phyloP scores from a whole-genome alignment of 495 filamentous ascomycete genomes.

The Neurospora sublineolata region DNA sequence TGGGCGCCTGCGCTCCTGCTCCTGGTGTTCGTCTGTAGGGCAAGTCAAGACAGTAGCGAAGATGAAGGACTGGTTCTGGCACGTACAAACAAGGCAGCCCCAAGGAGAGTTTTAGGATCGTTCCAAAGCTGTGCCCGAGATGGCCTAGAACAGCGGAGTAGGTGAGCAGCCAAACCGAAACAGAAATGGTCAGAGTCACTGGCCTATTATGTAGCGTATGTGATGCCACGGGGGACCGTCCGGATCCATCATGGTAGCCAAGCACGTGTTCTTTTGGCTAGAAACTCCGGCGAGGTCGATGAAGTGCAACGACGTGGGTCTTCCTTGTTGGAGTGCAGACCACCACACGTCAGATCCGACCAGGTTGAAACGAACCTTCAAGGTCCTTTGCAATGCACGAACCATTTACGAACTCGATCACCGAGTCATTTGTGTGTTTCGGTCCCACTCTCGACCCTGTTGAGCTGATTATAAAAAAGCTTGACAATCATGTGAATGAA shows the following conservation, averaged over 20 bases:
- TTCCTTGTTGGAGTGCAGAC: neutral
- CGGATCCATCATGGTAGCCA: neutral
- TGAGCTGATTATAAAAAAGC: neutral
- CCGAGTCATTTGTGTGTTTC: neutral
- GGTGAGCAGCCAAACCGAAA: neutral
- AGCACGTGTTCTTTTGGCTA: neutral
- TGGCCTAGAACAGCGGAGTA: neutral
- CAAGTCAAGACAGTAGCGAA: neutral
- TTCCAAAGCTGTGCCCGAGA: neutral
- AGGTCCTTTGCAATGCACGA: neutral
- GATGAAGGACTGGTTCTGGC: neutral
- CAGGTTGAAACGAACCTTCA: neutral
- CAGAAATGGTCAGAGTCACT: neutral
- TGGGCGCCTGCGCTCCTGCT: neutral
- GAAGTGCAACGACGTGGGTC: neutral
- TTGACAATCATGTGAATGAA: neutral
- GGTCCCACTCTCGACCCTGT: neutral
- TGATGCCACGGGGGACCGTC: neutral
- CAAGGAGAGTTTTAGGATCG: neutral
- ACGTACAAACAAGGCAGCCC: neutral
- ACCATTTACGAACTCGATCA: neutral
- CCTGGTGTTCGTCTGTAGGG: neutral
- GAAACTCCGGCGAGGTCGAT: neutral
- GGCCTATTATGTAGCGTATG: neutral
- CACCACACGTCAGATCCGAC: neutral